Percentiles rank a stretch among this genome's conserved stretches.
Conservation (phyloP, 192 early-diverging fungal species). For the Umbelopsis sp. region DNA sequence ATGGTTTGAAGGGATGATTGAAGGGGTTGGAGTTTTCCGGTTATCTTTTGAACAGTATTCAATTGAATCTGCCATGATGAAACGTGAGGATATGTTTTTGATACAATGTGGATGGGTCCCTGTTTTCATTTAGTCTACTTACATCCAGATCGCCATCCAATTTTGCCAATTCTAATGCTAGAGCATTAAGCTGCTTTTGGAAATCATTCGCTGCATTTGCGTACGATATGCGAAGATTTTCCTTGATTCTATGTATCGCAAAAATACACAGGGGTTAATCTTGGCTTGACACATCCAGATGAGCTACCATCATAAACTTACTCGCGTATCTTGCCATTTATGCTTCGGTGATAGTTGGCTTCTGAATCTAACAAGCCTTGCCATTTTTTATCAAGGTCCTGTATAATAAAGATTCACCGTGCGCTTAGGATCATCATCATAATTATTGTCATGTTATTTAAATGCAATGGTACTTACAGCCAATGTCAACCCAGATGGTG, state of each 20-base stretch:
- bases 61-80: slow-evolving; percentile 45
- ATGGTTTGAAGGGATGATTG: slow-evolving; percentile 55
- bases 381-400: slow-evolving; percentile 86
- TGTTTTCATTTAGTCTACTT: slow-evolving; percentile 19
- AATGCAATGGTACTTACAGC: slow-evolving; percentile 36
- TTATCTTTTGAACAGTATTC: slow-evolving; percentile 61
- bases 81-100: background rate
- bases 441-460: background rate
- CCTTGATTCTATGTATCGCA: slow-evolving; percentile 67
- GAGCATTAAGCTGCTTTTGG: slow-evolving; percentile 67
- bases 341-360: slow-evolving; percentile 74
- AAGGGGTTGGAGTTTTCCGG: slow-evolving; percentile 52
- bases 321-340: slow-evolving; percentile 86
- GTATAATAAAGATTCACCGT: slow-evolving; percentile 20
- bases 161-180: slow-evolving; percentile 62
- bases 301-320: slow-evolving; percentile 48
- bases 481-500: slow-evolving; percentile 71
- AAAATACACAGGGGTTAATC: background rate
- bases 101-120: background rate
- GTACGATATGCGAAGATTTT: slow-evolving; percentile 75
- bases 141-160: slow-evolving; percentile 84
- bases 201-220: slow-evolving; percentile 85
- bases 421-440: background rate
- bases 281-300: background rate
- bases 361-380: slow-evolving; percentile 70